These are phyloP conservation scores for Naganishia cerealis DNA, from an alignment of 1,284 basidiomycete genomes.

Conservation along the genomic window DNA sequence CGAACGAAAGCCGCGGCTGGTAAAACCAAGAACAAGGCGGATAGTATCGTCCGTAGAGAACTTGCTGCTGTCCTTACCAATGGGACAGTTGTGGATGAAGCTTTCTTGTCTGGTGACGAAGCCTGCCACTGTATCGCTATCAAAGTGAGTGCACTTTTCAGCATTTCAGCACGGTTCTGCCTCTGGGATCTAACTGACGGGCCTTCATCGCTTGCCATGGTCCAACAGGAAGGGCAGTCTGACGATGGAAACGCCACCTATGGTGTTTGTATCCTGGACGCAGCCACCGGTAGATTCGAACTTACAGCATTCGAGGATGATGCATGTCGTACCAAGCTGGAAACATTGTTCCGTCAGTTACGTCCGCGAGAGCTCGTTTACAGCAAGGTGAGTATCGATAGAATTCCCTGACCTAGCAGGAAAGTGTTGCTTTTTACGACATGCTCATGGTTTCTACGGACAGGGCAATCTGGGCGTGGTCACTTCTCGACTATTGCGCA, in stretches of 20 bases:
- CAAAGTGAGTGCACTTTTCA: constrained; percentile 58
- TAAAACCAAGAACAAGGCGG: constrained; percentile 38
- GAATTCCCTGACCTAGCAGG: no score
- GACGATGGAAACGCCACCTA: constrained; percentile 58
- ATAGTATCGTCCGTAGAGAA: constrained; percentile 82
- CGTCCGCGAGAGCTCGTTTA: constrained; percentile 90
- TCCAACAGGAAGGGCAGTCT: constrained; percentile 45
- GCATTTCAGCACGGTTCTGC: not conserved
- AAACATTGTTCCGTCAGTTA: constrained; percentile 89
- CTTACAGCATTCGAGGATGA: constrained; percentile 89
- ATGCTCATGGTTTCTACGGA: constrained; percentile 10
- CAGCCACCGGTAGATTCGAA: constrained; percentile 93
- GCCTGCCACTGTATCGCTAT: constrained; percentile 92
- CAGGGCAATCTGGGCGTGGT: constrained; percentile 79
- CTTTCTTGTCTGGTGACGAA: constrained; percentile 86
- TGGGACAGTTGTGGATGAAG: constrained; percentile 90
- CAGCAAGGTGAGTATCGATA: constrained; percentile 68
- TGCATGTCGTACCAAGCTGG: constrained; percentile 83
- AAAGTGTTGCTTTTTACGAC: not conserved
- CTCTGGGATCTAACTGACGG: not conserved
- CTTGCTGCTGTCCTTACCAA: constrained; percentile 94
- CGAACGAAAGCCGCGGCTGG: constrained; percentile 50
- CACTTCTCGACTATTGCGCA: constrained; percentile 76
- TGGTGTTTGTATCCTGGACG: constrained; percentile 92
- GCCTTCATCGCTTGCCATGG: constrained; percentile 13